These are phyloP conservation scores for Hypoxylon sp. DNA, from an alignment of 2,329 filamentous ascomycete species.

Conservation along the genomic window DNA sequence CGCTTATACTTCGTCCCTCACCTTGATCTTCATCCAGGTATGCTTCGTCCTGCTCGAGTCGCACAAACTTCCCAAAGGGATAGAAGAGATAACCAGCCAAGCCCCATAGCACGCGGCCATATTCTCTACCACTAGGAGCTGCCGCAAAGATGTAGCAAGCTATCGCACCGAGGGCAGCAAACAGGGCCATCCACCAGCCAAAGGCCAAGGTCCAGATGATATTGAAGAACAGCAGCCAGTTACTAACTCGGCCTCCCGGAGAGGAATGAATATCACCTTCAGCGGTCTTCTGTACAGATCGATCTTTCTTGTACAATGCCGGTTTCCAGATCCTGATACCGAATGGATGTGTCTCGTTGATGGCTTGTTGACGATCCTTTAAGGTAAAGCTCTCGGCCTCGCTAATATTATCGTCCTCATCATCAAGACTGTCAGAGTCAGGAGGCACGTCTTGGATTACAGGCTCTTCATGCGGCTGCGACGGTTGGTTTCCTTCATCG, in stretches of 20 bases:
- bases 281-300: slow-evolving; percentile 95
- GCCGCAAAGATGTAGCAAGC: slow-evolving; percentile 86
- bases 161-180: slow-evolving; percentile 80
- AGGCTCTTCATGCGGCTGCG: slow-evolving; percentile 58
- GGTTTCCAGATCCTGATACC: slow-evolving; percentile 99
- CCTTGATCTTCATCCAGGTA: slow-evolving; percentile 96
- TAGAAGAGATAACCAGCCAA: slow-evolving; percentile 91
- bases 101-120: slow-evolving; percentile 87
- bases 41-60: slow-evolving; percentile 91
- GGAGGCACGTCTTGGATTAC: slow-evolving; percentile 42
- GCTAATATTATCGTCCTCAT: slow-evolving; percentile 80
- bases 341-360: slow-evolving; percentile 98
- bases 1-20: slow-evolving; percentile 95
- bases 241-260: slow-evolving; percentile 87
- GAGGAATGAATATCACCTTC: slow-evolving; percentile 97
- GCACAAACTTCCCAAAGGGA: slow-evolving; percentile 96
- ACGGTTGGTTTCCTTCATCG: slow-evolving; percentile 53
- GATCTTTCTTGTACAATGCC: slow-evolving; percentile 95
- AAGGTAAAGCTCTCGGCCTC: slow-evolving; percentile 98
- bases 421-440: slow-evolving; percentile 59
- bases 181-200: slow-evolving; percentile 93
- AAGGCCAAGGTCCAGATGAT: slow-evolving; percentile 91
- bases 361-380: slow-evolving; percentile 95
- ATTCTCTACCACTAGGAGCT: slow-evolving; percentile 84
- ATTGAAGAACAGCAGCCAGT: slow-evolving; percentile 90